Evolutionary conservation across 163 green algal species (phyloP).

Genomic region (Picocystis sp.): DNA sequence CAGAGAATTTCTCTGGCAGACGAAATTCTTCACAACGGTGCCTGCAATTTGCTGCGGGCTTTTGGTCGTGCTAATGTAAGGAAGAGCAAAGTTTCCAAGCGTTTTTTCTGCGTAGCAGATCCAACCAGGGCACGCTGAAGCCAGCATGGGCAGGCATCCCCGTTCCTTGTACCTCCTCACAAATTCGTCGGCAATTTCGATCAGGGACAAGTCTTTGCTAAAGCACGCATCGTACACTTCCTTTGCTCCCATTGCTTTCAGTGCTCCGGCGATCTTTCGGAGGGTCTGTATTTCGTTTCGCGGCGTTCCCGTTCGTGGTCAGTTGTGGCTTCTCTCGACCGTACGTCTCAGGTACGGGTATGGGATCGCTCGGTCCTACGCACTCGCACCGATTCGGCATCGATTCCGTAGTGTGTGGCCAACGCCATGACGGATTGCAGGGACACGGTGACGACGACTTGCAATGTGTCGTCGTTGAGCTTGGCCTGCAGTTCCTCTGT

Average conservation of each 20-base stretch:
- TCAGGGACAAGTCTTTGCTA: constrained; percentile 52
- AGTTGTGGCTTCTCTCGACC: constrained; percentile 16
- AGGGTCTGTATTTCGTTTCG: constrained; percentile 15
- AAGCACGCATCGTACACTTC: constrained; percentile 51
- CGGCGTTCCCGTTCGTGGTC: constrained; percentile 7
- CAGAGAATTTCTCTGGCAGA: constrained; percentile 16
- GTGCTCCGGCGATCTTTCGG: constrained; percentile 23
- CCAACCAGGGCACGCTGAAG: constrained; percentile 71
- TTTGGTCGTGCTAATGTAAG: constrained; percentile 59
- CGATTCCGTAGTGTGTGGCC: constrained; percentile 26
- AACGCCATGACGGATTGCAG: constrained; percentile 60
- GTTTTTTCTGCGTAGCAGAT: constrained; percentile 99
- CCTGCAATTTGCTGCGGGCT: constrained; percentile 72
- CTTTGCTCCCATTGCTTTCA: constrained; percentile 46
- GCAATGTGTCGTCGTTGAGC: constrained; percentile 18
- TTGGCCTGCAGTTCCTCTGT: constrained; percentile 48
- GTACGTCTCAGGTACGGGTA: neutral
- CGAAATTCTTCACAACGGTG: constrained; percentile 54
- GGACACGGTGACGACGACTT: constrained; percentile 72
- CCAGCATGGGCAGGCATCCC: constrained; percentile 43
- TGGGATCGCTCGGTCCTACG: no score
- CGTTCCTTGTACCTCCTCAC: constrained; percentile 28
- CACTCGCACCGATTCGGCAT: neutral
- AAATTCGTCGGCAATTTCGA: constrained; percentile 72
- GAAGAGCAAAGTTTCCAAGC: constrained; percentile 58